Evolutionary conservation across 176 grass and related monocot genomes (phyloP), one percentile per base, ranked within the genome.

Genomic region (Typha latifolia): DNA sequence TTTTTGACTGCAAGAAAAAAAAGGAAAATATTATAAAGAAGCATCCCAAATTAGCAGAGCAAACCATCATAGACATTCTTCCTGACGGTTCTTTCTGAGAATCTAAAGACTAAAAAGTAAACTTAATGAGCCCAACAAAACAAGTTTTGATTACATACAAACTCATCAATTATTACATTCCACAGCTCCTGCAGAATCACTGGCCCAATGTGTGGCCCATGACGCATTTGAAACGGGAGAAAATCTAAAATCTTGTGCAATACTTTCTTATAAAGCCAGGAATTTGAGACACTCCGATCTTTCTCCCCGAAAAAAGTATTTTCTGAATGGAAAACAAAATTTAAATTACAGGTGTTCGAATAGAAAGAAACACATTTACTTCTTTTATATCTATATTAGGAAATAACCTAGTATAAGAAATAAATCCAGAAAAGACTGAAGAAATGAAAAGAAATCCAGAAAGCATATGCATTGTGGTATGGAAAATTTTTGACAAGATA

Each of bases 221-320:
- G 87, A 69, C 91, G 87, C 85, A 91, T 92, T 81, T 86, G 82
- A 76, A 78, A 84, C 26, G 91, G 78, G 57, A 84, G 61, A 89
- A 75, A 70, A 91, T 72, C 65, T 75, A 37, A 75, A 37, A 37
- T 37, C 34, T 14, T 49, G 62, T 73, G 84, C 7, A 37, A 37
- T 77, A 91, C 59, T 2, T 64, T 71, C 68, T 77, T 92, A 29
- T 77, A 89, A 57, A 70, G 81, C 67, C 66, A 77, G 80, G 21
- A 34, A 49, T 84, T 86, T 84, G 74, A 69, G 52, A 66, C 13
- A 50, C 66, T 77, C 34, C 34, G 31, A 16, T 75, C 64, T 65
- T 73, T 78, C 69, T 64, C 79, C 19, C 52, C 55, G 15, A 64
- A 62, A 68, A 64, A 62, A 68, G 69, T 73, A 49, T 23, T 19